Conservation (phyloP, 352 stramenopile species). For the Paralagenidium karlingii region DNA sequence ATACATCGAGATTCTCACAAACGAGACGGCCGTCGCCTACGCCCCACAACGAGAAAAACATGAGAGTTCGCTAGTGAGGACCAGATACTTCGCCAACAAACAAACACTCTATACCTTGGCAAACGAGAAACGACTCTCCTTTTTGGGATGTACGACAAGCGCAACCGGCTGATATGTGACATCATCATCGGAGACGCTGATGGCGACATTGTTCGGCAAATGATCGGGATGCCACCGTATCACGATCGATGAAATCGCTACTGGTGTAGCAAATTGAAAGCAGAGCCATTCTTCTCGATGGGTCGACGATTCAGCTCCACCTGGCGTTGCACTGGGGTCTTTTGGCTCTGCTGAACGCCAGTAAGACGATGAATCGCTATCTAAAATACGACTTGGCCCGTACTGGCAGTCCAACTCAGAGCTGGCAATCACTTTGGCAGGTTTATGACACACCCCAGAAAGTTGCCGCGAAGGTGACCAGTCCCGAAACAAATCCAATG, state of each 20-base stretch:
- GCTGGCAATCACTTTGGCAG: conserved; percentile 37
- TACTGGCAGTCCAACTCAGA: conserved; percentile 51
- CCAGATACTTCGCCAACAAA: not conserved
- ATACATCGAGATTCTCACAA: conserved; percentile 36
- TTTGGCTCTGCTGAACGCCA: conserved; percentile 25
- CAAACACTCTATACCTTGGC: conserved; percentile 21
- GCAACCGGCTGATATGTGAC: conserved; percentile 30
- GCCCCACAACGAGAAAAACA: not conserved
- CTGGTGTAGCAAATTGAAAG: conserved; percentile 27
- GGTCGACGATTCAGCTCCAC: conserved; percentile 9
- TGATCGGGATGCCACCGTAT: conserved; percentile 31
- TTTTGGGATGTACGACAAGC: conserved; percentile 17
- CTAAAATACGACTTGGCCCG: conserved; percentile 19
- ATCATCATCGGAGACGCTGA: conserved; percentile 31
- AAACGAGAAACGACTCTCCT: conserved; percentile 21
- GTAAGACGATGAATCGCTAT: conserved; percentile 15
- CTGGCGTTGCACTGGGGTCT: too few relatives aligned
- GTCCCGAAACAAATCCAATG: conserved; percentile 57
- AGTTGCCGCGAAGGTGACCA: conserved; percentile 60
- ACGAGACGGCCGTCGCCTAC: conserved; percentile 18
- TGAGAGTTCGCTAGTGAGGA: not conserved
- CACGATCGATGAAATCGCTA: conserved; percentile 29
- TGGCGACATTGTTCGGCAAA: conserved; percentile 21
- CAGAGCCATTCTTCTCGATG: conserved; percentile 30
- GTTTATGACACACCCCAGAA: conserved; percentile 20